Evolutionary conservation across 495 filamentous ascomycete genomes (phyloP).

Genomic region (Neurospora sp.): DNA sequence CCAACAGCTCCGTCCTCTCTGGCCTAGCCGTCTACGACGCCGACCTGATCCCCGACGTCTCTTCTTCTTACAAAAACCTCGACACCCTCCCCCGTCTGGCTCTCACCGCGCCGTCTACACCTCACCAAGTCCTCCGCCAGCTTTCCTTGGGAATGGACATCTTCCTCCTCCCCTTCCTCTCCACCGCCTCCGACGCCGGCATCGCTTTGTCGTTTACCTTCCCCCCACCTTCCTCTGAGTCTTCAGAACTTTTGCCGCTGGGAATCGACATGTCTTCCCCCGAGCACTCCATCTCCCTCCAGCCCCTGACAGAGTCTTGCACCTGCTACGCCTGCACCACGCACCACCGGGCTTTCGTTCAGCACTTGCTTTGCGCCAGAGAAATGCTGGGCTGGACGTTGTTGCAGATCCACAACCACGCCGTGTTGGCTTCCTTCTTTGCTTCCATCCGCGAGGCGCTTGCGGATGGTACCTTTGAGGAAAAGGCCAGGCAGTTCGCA

Average conservation of each 20-base stretch:
- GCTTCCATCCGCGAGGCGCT: conserved; percentile 43
- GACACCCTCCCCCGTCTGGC: conserved; percentile 59
- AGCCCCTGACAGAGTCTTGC: conserved; percentile 51
- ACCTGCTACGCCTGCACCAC: conserved; percentile 72
- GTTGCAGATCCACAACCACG: conserved; percentile 82
- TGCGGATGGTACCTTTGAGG: conserved; percentile 54
- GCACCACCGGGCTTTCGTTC: conserved; percentile 79
- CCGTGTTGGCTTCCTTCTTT: conserved; percentile 65
- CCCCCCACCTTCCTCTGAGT: conserved; percentile 28
- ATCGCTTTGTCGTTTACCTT: conserved; percentile 78
- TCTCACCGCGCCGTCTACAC: conserved; percentile 53
- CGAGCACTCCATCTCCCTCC: conserved; percentile 44
- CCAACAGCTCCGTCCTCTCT: conserved; percentile 40
- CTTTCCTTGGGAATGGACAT: conserved; percentile 69
- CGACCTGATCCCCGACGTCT: conserved; percentile 55
- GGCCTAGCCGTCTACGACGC: conserved; percentile 78
- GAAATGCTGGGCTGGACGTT: conserved; percentile 97
- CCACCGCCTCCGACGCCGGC: conserved; percentile 67
- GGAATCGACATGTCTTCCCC: conserved; percentile 66
- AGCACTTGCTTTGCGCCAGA: conserved; percentile 75
- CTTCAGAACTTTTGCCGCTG: conserved; percentile 34
- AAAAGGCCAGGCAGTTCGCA: conserved; percentile 45
- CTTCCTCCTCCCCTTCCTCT: conserved; percentile 65
- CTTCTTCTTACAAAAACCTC: conserved; percentile 37
- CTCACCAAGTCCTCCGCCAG: conserved; percentile 65